These are phyloP conservation scores for Tetradesmus obliquus DNA, from an alignment of 139 green algal genomes.

Conservation along the genomic window DNA sequence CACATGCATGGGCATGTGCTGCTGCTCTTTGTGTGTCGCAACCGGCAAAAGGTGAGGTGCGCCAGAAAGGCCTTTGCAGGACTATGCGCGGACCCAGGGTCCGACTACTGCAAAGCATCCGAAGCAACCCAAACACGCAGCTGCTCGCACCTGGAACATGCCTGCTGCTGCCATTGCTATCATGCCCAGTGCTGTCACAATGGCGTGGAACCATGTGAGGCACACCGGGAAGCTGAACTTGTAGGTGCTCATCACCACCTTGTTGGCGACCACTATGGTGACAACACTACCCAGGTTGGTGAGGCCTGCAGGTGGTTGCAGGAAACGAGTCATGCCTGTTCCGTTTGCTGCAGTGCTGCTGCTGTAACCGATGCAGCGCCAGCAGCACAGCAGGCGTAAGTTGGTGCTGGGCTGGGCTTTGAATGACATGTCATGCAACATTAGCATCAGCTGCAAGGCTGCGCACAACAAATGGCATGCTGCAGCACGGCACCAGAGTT, in stretches of 20 bases:
- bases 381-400: not conserved
- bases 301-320: not conserved
- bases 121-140: no score
- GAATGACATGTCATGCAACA: not conserved
- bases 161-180: constrained; percentile 20
- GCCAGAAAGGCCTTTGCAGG: no score
- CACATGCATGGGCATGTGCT: no score
- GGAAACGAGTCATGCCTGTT: not conserved
- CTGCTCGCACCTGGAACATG: constrained; percentile 14
- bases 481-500: not conserved
- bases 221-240: constrained; percentile 73
- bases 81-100: no score
- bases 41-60: no score
- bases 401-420: no score
- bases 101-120: no score
- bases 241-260: constrained; percentile 65
- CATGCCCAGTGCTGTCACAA: constrained; percentile 63
- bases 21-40: no score
- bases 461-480: not conserved
- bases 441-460: not conserved
- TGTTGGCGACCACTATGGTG: constrained; percentile 83
- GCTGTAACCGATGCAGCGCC: no score
- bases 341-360: not conserved
- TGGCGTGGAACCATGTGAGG: constrained; percentile 64
- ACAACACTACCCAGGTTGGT: constrained; percentile 46